Evolutionary conservation across 139 green algal species (phyloP), one percentile per base, ranked within the genome.

Genomic region (Chlamydomonas sphaeroides): DNA sequence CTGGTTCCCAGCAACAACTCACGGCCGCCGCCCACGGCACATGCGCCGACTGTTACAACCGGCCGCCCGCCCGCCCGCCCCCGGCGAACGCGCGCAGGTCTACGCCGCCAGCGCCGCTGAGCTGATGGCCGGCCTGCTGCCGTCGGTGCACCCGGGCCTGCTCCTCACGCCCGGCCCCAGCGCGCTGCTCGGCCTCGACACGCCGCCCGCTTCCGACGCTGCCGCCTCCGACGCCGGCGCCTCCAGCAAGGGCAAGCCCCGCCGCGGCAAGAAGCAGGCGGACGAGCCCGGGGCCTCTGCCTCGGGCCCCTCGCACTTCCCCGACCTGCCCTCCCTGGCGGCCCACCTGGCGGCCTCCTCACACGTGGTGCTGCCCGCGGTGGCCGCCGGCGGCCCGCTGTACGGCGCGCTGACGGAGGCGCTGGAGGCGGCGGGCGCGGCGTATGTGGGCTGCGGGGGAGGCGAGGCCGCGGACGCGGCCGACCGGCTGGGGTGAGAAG

Each of bases 391-490:
- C 20, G 26, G 4, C 10, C 48, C 42, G 33, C 61, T 65, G 71
- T 49, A 84, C 39, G 68, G 75, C 45, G 45, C 20, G 65, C 39
- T 93, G 41, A 49, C 75, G 71, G 71, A 20, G 56, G 71, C 90
- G 35, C 85, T 94, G 36, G 85, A 85, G 38, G 53, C 15, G 6
- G 87, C 78, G n/a, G 92, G 84, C 8, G 81, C 94, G 51, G 73
- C 88, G 3, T 86, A 89, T 26, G 92, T 94, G 61, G 91, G 89
- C 65, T 85, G 57, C 25, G 45, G 53, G 21, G 68, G 62, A 10
- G 68, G 76, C 21, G 82, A 49, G 30, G 80, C 80, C 14, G 65
- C 33, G 33, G 30, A 59, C 10, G 85, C 73, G 36, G 68, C 81
- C 18, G 77, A 90, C 73, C 84, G 87, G 5, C 25, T 62, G 30